Conservation (phyloP, 2,329 filamentous ascomycete species). For the Coniella lustricola region DNA sequence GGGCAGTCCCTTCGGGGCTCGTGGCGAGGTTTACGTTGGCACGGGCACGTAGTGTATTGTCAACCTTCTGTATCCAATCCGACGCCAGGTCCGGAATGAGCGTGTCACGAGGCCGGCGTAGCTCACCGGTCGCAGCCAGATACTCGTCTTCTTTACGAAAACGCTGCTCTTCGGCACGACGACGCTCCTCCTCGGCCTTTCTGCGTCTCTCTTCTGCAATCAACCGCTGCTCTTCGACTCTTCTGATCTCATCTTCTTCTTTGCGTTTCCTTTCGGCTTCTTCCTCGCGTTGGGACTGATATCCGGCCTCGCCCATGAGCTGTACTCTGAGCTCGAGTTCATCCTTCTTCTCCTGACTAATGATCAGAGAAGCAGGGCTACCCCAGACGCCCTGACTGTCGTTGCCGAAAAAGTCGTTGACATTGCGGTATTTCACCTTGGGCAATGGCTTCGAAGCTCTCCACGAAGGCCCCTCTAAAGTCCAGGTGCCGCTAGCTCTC, state of each 20-base stretch:
- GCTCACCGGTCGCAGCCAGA: constrained; percentile 17
- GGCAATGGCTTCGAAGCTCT: not conserved
- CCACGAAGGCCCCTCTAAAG: not conserved
- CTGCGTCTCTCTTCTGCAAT: constrained; percentile 19
- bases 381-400: constrained; percentile 12
- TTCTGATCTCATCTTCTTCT: constrained; percentile 18
- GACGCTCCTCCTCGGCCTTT: constrained; percentile 17
- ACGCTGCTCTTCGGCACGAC: constrained; percentile 7
- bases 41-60: constrained; percentile 28
- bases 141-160: constrained; percentile 17
- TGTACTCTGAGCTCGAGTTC: constrained; percentile 18
- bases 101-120: constrained; percentile 21
- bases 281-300: constrained; percentile 7
- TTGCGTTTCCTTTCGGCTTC: constrained; percentile 14
- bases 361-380: constrained; percentile 11
- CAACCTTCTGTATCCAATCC: constrained; percentile 33
- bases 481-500: not conserved
- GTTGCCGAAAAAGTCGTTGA: constrained; percentile 18
- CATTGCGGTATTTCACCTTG: constrained; percentile 1
- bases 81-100: constrained; percentile 25
- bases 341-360: constrained; percentile 21
- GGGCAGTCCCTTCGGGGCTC: constrained; percentile 41
- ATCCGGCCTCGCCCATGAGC: constrained; percentile 10
- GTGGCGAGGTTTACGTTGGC: constrained; percentile 32
- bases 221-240: constrained; percentile 18